These are phyloP conservation scores for Trichoderma sp. DNA, from an alignment of 2,329 filamentous ascomycete genomes.

Conservation along the genomic window DNA sequence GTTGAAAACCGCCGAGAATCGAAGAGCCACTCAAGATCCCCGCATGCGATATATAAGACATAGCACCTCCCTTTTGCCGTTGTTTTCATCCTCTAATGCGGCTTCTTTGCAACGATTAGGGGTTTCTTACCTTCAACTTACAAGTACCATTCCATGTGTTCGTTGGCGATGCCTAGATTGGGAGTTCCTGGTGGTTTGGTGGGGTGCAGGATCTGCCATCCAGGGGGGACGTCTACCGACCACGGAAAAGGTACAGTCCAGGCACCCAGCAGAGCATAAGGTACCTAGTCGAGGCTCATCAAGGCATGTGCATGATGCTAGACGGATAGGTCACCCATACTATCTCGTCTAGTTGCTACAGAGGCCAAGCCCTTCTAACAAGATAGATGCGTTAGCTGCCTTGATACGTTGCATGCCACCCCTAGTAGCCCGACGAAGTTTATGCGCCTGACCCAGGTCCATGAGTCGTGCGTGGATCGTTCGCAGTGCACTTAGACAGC, in stretches of 20 bases:
- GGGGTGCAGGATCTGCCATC: constrained; percentile 6
- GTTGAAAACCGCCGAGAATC: not conserved
- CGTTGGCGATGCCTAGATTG: not conserved
- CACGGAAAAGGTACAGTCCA: not conserved
- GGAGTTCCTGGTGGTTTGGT: constrained; percentile 1
- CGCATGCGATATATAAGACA: not conserved
- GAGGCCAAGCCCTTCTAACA: no score
- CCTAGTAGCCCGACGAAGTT: not conserved
- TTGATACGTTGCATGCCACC: not conserved
- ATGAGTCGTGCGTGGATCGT: not conserved
- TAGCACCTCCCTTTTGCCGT: not conserved
- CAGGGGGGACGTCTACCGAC: not conserved
- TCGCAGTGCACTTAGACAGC: not conserved
- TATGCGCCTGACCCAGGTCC: constrained; percentile 2
- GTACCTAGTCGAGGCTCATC: not conserved
- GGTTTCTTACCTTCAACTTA: not conserved
- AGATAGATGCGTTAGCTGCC: not conserved
- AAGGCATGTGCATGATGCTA: constrained; percentile 7
- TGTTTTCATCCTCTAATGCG: not conserved
- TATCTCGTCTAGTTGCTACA: no score
- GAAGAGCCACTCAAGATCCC: not conserved
- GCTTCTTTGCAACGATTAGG: not conserved
- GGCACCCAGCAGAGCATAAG: constrained; percentile 4
- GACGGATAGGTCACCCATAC: not conserved
- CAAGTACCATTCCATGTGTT: not conserved